phyloP scores from a whole-genome alignment of 2,329 filamentous ascomycete genomes.

The Apiospora malaysiana region DNA sequence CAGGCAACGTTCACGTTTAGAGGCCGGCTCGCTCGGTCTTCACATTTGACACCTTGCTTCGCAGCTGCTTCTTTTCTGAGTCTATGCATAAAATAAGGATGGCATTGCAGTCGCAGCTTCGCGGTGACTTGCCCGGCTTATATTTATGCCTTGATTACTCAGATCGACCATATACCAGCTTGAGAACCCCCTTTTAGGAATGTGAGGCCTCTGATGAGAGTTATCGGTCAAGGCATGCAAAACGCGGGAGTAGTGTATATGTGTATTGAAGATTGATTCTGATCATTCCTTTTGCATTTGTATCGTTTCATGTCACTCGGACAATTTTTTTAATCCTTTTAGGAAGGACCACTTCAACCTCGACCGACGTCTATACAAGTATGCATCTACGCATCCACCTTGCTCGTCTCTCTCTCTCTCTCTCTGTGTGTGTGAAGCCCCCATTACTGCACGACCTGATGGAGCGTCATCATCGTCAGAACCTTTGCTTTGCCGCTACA shows the following conservation, averaged over 20 bases:
- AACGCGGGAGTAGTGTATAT: not conserved
- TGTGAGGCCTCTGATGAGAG: not conserved
- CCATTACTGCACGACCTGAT: constrained; percentile 27
- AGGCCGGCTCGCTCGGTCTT: not conserved
- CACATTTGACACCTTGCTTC: not conserved
- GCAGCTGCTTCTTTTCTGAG: not conserved
- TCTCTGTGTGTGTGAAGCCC: not conserved
- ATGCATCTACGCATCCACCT: constrained; percentile 15
- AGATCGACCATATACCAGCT: not conserved
- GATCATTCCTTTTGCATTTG: constrained; percentile 18
- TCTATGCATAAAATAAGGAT: not conserved
- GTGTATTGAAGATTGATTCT: not conserved
- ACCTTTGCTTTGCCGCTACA: constrained; percentile 16
- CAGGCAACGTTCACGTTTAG: not conserved
- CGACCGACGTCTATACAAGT: constrained; percentile 23
- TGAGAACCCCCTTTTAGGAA: not conserved
- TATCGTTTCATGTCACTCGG: constrained; percentile 21
- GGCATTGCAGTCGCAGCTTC: not conserved
- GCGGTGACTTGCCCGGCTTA: not conserved
- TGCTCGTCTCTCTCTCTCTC: not conserved
- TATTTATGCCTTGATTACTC: not conserved
- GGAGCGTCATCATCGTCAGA: constrained; percentile 19
- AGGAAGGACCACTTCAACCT: not conserved
- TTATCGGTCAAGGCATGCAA: not conserved
- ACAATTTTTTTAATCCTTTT: not conserved